phyloP scores from a whole-genome alignment of 2,329 filamentous ascomycete species.

The Metarhizium humberi region DNA sequence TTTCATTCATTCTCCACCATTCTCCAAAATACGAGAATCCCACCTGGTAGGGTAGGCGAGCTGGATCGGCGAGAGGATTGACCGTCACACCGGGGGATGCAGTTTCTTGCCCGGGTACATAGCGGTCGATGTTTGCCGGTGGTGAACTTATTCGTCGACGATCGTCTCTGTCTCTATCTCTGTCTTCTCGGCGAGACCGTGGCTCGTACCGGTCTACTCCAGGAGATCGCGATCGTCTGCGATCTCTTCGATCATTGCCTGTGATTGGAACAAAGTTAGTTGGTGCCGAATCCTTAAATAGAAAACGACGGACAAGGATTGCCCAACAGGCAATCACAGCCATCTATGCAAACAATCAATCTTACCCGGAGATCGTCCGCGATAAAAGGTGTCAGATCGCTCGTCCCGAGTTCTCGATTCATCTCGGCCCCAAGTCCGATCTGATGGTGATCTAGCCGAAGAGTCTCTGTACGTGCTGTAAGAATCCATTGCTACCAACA shows the following conservation, averaged over 20 bases:
- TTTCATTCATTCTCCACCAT: slow-evolving; percentile 78
- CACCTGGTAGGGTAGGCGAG: slow-evolving; percentile 67
- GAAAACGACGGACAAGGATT: not conserved
- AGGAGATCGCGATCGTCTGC: slow-evolving; percentile 61
- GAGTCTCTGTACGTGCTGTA: slow-evolving; percentile 44
- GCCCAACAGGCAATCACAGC: not conserved
- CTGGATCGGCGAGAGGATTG: slow-evolving; percentile 65
- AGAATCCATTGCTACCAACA: slow-evolving; percentile 37
- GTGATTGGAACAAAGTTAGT: not conserved
- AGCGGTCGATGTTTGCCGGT: slow-evolving; percentile 71
- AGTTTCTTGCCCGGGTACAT: slow-evolving; percentile 65
- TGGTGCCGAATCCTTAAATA: not conserved
- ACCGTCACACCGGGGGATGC: slow-evolving; percentile 32
- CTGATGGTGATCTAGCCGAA: slow-evolving; percentile 41
- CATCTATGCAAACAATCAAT: slow-evolving; percentile 11
- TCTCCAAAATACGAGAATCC: slow-evolving; percentile 81
- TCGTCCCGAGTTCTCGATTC: slow-evolving; percentile 43
- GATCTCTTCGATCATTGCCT: slow-evolving; percentile 53
- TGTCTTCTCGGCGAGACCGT: slow-evolving; percentile 57
- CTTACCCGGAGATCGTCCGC: slow-evolving; percentile 63
- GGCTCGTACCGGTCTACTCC: slow-evolving; percentile 71
- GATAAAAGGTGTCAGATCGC: slow-evolving; percentile 51
- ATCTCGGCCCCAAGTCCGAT: slow-evolving; percentile 45
- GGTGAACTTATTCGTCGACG: slow-evolving; percentile 52
- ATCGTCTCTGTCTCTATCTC: slow-evolving; percentile 54